A percentile compares a stretch with the other conserved stretches of the same genome.
These are phyloP conservation scores for Scutellaria minor DNA, from an alignment of 257 asterid genomes.

Conservation along the genomic window DNA sequence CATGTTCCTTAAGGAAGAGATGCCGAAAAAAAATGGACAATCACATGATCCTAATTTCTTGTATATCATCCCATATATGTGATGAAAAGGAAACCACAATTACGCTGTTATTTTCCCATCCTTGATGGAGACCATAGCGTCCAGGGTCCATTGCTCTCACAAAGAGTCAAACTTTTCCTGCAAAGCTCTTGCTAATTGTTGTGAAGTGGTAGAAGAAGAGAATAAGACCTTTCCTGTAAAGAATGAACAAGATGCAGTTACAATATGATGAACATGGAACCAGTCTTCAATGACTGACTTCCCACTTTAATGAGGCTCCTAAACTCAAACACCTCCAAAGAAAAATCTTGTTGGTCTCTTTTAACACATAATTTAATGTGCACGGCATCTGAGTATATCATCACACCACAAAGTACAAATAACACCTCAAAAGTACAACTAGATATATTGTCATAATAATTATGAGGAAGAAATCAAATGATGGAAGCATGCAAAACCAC, in stretches of 20 bases:
- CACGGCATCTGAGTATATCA: not conserved
- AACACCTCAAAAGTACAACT: not conserved
- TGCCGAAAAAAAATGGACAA: constrained; percentile 75
- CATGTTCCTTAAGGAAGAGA: constrained; percentile 88
- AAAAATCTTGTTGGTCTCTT: constrained; percentile 33
- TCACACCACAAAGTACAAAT: constrained; percentile 15
- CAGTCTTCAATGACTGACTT: constrained; percentile 52
- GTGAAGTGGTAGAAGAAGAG: constrained; percentile 67
- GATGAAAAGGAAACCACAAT: constrained; percentile 99
- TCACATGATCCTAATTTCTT: constrained; percentile 87
- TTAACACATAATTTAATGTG: constrained; percentile 38
- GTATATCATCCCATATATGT: constrained; percentile 93
- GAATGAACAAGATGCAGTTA: constrained; percentile 72
- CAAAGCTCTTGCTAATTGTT: constrained; percentile 61
- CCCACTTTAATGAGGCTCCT: constrained; percentile 57
- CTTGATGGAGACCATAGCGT: constrained; percentile 96
- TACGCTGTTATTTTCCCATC: constrained; percentile 99
- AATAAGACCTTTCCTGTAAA: constrained; percentile 80
- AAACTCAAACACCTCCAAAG: constrained; percentile 48
- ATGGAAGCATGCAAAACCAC: constrained; percentile 5
- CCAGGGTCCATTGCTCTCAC: constrained; percentile 87
- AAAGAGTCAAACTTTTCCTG: constrained; percentile 55
- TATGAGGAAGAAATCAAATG: constrained; percentile 14
- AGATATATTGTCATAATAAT: not conserved
- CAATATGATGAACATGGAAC: constrained; percentile 51